These are phyloP conservation scores for Psilocybe sp. DNA, from an alignment of 768 basidiomycete species.

Conservation along the genomic window DNA sequence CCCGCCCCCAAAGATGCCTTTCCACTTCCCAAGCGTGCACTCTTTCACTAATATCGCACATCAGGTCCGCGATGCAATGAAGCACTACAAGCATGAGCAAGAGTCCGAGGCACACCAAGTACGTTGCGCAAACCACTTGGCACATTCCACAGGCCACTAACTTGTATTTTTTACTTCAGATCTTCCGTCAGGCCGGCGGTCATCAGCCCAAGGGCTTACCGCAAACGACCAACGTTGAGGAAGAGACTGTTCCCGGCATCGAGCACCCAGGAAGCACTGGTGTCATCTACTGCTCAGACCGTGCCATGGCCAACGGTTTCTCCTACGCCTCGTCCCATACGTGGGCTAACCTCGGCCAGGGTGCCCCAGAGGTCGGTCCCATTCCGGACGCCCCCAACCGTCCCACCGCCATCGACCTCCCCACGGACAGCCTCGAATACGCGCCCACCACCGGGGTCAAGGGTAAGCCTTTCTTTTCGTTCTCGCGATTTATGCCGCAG, in stretches of 20 bases:
- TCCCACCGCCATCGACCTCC: slow-evolving; percentile 61
- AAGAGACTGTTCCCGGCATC: slow-evolving; percentile 89
- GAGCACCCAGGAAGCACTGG: slow-evolving; percentile 69
- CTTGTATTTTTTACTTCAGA: slow-evolving; percentile 36
- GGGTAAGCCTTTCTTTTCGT: slow-evolving; percentile 33
- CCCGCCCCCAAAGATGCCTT: slow-evolving; percentile 33
- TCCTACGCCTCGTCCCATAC: slow-evolving; percentile 72
- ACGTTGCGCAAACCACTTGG: slow-evolving; percentile 6
- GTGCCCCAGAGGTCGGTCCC: slow-evolving; percentile 84
- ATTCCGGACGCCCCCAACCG: slow-evolving; percentile 74
- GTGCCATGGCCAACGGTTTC: slow-evolving; percentile 95
- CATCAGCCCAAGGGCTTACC: slow-evolving; percentile 70
- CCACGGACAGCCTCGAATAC: slow-evolving; percentile 78
- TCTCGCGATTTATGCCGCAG: not conserved
- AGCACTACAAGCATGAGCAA: slow-evolving; percentile 68
- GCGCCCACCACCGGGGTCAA: slow-evolving; percentile 92
- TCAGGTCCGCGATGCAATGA: slow-evolving; percentile 70
- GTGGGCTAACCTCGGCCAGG: slow-evolving; percentile 91
- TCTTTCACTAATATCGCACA: slow-evolving; percentile 45
- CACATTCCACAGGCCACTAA: slow-evolving; percentile 6
- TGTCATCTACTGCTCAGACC: slow-evolving; percentile 85
- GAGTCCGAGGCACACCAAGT: slow-evolving; percentile 90
- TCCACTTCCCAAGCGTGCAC: slow-evolving; percentile 41
- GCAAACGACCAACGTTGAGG: slow-evolving; percentile 73
- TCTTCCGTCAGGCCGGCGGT: slow-evolving; percentile 71